phyloP scores from a whole-genome alignment of 2,329 filamentous ascomycete genomes.

The Fusarium pseudoanthophilum region DNA sequence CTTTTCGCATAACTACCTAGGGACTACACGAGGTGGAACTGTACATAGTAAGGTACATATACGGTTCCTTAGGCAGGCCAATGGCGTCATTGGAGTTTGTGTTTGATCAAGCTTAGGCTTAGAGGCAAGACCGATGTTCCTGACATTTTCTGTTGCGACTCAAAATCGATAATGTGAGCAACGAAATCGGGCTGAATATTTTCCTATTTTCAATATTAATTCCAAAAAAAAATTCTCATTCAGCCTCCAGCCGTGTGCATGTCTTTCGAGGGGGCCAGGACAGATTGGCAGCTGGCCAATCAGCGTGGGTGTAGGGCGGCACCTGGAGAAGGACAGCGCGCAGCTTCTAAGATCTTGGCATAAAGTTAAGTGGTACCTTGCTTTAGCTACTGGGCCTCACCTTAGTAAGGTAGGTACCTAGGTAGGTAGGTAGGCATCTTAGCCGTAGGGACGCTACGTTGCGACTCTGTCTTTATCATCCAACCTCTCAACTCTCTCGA shows the following conservation, averaged over 20 bases:
- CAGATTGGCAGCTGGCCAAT: constrained; percentile 40
- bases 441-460: constrained; percentile 24
- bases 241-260: background rate
- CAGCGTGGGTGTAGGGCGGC: constrained; percentile 38
- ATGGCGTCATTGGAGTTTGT: background rate
- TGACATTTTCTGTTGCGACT: background rate
- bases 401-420: background rate
- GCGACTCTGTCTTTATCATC: constrained; percentile 34
- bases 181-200: background rate
- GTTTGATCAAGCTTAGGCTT: background rate
- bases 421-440: background rate
- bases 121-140: background rate
- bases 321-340: constrained; percentile 41
- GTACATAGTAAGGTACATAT: background rate
- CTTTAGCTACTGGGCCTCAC: constrained; percentile 15
- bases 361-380: constrained; percentile 26
- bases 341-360: constrained; percentile 34
- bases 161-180: background rate
- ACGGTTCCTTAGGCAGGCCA: background rate
- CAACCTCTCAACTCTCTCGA: constrained; percentile 25
- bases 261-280: constrained; percentile 1
- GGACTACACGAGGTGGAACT: no score
- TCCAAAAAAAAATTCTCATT: background rate
- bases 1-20: background rate
- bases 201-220: background rate